Conservation (phyloP, 768 basidiomycete species). For the Collybiopsis luxurians region DNA sequence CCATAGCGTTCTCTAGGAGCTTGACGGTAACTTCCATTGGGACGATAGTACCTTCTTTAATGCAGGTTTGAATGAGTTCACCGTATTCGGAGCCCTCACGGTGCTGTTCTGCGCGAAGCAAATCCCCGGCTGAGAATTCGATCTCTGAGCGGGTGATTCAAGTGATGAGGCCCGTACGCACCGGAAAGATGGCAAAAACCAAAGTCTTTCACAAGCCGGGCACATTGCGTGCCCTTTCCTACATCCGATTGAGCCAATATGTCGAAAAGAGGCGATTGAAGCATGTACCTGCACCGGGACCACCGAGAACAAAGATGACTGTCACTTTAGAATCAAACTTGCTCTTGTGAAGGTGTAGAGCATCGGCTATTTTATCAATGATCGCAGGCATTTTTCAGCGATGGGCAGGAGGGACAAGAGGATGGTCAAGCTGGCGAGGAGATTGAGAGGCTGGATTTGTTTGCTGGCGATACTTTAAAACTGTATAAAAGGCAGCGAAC, state of each 20-base stretch:
- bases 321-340: constrained; percentile 78
- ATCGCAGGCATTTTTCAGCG: constrained; percentile 36
- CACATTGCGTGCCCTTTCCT: constrained; percentile 98
- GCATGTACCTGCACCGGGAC: constrained; percentile 83
- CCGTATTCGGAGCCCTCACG: constrained; percentile 84
- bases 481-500: constrained; percentile 53
- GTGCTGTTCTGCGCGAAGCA: constrained; percentile 90
- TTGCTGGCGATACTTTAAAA: constrained; percentile 55
- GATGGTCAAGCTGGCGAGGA: constrained; percentile 61
- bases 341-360: constrained; percentile 30
- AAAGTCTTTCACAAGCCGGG: constrained; percentile 77
- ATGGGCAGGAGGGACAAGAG: constrained; percentile 61
- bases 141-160: too few species aligned
- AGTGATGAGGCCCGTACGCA: too few species aligned
- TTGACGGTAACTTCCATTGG: constrained; percentile 97
- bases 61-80: constrained; percentile 80
- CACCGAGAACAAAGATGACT: constrained; percentile 94
- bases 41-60: constrained; percentile 90
- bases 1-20: constrained; percentile 92
- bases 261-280: constrained; percentile 1
- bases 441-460: constrained; percentile 59
- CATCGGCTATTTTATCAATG: constrained; percentile 39
- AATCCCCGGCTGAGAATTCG: constrained; percentile 77
- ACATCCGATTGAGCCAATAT: constrained; percentile 6
- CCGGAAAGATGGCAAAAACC: constrained; percentile 93